Conservation (phyloP, 1,284 basidiomycete species). For the Fistulinella cinereoalba region DNA sequence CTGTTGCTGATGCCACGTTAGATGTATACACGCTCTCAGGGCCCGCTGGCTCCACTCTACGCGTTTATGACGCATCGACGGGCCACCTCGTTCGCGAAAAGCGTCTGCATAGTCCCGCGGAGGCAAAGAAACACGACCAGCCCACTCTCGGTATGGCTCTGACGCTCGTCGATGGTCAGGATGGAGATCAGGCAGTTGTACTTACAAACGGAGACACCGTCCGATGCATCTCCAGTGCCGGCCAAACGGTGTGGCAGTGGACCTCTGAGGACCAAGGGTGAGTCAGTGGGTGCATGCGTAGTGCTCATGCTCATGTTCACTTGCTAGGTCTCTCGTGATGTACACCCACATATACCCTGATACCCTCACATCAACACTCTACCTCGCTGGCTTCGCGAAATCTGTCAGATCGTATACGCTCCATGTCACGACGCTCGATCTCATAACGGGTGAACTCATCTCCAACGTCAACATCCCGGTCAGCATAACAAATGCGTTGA, state of each 20-base stretch:
- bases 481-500: constrained; percentile 44
- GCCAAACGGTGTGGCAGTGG: constrained; percentile 66
- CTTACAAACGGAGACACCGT: constrained; percentile 61
- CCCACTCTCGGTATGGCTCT: constrained; percentile 46
- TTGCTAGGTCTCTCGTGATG: constrained; percentile 57
- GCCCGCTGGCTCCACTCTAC: constrained; percentile 65
- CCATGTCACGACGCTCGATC: constrained; percentile 58
- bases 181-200: constrained; percentile 27
- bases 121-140: constrained; percentile 50
- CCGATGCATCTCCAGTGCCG: constrained; percentile 44
- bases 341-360: constrained; percentile 62
- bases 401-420: constrained; percentile 63
- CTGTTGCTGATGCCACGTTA: constrained; percentile 30
- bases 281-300: constrained; percentile 17
- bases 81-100: constrained; percentile 74
- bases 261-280: constrained; percentile 60
- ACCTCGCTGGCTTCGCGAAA: constrained; percentile 67
- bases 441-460: constrained; percentile 54
- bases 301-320: background rate
- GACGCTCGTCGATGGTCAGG: constrained; percentile 4
- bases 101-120: constrained; percentile 48
- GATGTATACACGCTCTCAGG: constrained; percentile 77
- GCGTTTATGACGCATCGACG: constrained; percentile 62
- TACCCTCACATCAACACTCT: constrained; percentile 46
- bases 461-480: constrained; percentile 56